Evolutionary conservation across 306 rosid genomes (phyloP), one percentile per base, ranked within the genome.

Genomic region (peach (Prunus persica)): DNA sequence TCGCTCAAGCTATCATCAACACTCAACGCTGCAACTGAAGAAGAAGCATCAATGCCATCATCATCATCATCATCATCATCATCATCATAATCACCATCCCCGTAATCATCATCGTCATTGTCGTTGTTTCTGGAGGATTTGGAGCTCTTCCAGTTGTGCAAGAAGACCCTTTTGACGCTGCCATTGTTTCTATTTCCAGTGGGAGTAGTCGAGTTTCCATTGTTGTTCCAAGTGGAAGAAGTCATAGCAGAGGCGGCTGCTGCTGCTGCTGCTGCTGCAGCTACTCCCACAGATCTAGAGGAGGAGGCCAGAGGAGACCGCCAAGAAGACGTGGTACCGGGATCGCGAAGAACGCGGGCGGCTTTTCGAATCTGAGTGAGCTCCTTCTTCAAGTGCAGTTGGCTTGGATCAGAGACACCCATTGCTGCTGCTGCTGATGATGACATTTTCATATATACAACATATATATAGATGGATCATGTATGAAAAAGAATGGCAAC

Each of bases 331-430:
- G 96, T 92, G 0, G 99, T 95, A 8, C 96, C 99, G 1, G 99
- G 99, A 91, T 95, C 99, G 55, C 99, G 91, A 27, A 95, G 84
- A 10, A 86, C 86, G 14, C 99, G 87, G 49, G 99, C 89, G 38
- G 99, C 99, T 73, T 95, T 95, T 0, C 98, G 97, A 80, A 95
- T 95, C 89, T 95, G 97, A 63, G 97, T 89, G 11, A 92, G 95
- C 73, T 95, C 99, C 86, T 86, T 92, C 80, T 84, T 91, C 87
- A 92, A 79, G 65, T 89, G 97, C 8, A 90, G 96, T 80, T 86
- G 89, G 81, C 96, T 90, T 24, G 86, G 96, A 84, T 91, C 92
- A 75, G 92, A 91, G 18, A 80, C 81, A 14, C 92, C 82, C 80
- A 70, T 86, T 77, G 89, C 94, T 97, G 83, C 91, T 16, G 25